Evolutionary conservation across 2,329 filamentous ascomycete species (phyloP), one percentile per base, ranked within the genome.

Genomic region (Verticillium zaregamsianum): DNA sequence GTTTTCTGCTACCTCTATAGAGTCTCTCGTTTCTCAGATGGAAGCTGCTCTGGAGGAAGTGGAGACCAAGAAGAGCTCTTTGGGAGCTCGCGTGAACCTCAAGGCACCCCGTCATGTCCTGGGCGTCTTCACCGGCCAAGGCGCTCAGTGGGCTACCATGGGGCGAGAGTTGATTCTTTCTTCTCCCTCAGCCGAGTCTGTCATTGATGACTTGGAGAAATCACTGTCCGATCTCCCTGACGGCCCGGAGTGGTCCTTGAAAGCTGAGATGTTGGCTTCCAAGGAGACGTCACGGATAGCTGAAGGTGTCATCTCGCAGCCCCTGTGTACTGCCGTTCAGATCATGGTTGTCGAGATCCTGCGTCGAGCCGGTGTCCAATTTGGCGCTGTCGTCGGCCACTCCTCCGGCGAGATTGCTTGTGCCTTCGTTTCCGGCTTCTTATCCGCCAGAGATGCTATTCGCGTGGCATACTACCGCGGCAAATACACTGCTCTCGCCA

Each of bases 321-420:
- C 73, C 0, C 62, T 73, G 0, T 73, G 71, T 33, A 74, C 73
- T 1, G 72, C 71, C 0, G 52, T 74, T 0, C 70, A 75, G 55
- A 64, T 76, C 12, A 61, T 67, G 8, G 58, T 74, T 3, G 66
- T 73, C 5, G 68, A 74, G 28, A 28, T 28, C 5, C 59, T 70
- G 3, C 62, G 74, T 1, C 49, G 61, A 0, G 61, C 68, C 0
- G 74, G 73, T 11, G 73, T 81, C 25, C 55, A 62, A 0, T 72
- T 77, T 4, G 45, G 64, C 2, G 72, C 71, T 2, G 77, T 79
- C 0, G 73, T 81, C 3, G 80, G 81, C 2, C 81, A 83, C 66
- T 82, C 79, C 0, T 79, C 77, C 0, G 81, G 81, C 2, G 81
- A 84, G 64, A 81, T 83, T 14, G 79, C 69, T 1, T 80, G 80